Base-by-base conservation (phyloP, 192 early-diverging fungal genomes). In the Coemansia sp. region DNA sequence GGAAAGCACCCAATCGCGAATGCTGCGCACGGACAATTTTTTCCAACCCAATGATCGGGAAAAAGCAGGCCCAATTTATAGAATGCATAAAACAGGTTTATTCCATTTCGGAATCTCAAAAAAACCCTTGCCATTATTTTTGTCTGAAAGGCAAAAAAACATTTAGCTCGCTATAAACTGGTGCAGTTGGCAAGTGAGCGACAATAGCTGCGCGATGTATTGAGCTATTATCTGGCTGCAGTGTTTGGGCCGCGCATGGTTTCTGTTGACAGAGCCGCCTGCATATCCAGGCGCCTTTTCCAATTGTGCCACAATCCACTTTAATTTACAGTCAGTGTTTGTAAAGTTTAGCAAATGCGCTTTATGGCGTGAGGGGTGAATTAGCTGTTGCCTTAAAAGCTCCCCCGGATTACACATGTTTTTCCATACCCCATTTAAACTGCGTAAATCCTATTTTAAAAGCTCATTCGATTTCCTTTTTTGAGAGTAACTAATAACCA, bases 161-260 rank as follows among this genome's bases (percentile, higher is more conserved):
- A 43, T 43, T 43, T 43, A 32, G 29, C 29, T 32, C 29, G 29
- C 29, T 17, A 19, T 49, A 8, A 19, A 17, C 47, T 49, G 47
- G 47, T 19, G n/a, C 15, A 7, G 17, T 21, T 19, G 47, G n/a
- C 47, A 14, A 43, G 41, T 43, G 14, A 2, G 47, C 47, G 17
- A 49, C 47, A 49, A 49, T 49, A 19, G 47, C 47, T 49, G 47
- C 17, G 47, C 47, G 47, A 17, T 49, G 17, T 49, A 49, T 49
- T 49, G 47, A 49, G 47, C 47, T 49, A 49, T 49, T 49, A 49
- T 49, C 47, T 17, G n/a, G 47, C 47, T 49, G 47, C 47, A 49
- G 47, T 19, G 47, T 49, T 5, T 49, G 47, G 19, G 47, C 47
- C 47, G 47, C n/a, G 47, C 47, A 49, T 49, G 47, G 47, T 19